These are phyloP conservation scores for Cymbopogon flexuosus DNA, from an alignment of 202 grass and related monocot species.

Conservation along the genomic window DNA sequence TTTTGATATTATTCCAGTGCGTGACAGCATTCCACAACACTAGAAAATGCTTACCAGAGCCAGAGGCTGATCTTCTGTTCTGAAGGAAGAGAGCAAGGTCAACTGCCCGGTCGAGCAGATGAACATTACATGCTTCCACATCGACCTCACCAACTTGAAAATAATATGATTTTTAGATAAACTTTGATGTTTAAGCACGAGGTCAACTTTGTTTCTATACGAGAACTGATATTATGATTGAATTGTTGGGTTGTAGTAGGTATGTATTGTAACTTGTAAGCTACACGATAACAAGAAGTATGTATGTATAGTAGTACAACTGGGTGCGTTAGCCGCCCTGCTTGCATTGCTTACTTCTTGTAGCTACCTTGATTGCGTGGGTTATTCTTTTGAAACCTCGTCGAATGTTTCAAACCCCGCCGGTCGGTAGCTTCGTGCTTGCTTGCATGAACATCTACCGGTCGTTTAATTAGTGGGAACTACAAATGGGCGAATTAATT, in stretches of 20 bases:
- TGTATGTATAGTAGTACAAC: neutral
- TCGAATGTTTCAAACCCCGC: slow-evolving; percentile 6
- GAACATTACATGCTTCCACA: neutral
- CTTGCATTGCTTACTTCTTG: too few species aligned
- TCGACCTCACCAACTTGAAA: neutral
- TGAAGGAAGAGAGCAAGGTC: neutral
- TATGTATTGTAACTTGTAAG: too few species aligned
- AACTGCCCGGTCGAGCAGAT: neutral
- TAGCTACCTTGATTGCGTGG: neutral
- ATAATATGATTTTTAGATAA: neutral
- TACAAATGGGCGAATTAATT: neutral
- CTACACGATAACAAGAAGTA: neutral
- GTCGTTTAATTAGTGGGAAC: neutral
- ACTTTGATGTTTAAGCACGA: neutral
- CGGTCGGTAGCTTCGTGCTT: neutral
- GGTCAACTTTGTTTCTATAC: neutral
- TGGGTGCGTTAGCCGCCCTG: neutral
- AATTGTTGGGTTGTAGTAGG: neutral
- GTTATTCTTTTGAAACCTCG: neutral
- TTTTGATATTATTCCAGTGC: neutral
- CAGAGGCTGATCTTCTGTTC: neutral
- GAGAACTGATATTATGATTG: neutral
- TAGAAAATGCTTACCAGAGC: neutral
- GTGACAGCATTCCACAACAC: neutral
- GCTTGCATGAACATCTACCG: neutral